A percentile compares a stretch with the other conserved stretches of the same genome.
Evolutionary conservation across 139 green algal species (phyloP).

Genomic region (Parachlorella kessleri): DNA sequence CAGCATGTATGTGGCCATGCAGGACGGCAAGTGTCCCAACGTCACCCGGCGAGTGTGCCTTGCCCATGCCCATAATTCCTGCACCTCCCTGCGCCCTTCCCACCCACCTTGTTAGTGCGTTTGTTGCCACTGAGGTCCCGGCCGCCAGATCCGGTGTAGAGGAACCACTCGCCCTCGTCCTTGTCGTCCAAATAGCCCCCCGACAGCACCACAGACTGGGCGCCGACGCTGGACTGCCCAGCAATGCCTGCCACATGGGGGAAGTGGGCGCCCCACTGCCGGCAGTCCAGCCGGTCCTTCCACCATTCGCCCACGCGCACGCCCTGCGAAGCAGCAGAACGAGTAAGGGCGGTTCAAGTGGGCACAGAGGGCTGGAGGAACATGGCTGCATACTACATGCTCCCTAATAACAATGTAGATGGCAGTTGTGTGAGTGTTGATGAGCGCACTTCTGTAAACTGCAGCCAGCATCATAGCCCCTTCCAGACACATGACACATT

Average conservation of each 20-base stretch:
- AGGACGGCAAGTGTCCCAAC: too few species aligned
- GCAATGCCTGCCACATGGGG: constrained; percentile 97
- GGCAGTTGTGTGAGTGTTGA: too few species aligned
- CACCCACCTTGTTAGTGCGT: constrained; percentile 83
- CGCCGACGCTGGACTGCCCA: constrained; percentile 79
- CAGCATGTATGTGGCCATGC: too few species aligned
- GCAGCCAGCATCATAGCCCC: too few species aligned
- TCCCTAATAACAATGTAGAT: too few species aligned
- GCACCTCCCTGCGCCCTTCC: background rate
- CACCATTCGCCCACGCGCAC: constrained; percentile 88
- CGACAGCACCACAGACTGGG: constrained; percentile 81
- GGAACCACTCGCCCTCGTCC: constrained; percentile 95
- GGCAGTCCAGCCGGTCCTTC: constrained; percentile 92
- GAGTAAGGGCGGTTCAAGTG: background rate
- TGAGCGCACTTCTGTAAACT: too few species aligned
- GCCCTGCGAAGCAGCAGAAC: constrained; percentile 48
- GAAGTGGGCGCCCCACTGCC: constrained; percentile 95
- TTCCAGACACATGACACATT: too few species aligned
- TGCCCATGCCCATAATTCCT: too few species aligned
- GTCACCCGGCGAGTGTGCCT: too few species aligned
- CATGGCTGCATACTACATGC: too few species aligned
- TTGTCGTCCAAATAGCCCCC: constrained; percentile 91
- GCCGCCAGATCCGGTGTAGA: constrained; percentile 92
- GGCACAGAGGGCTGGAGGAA: background rate
- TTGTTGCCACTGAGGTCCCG: constrained; percentile 98